These are phyloP conservation scores for Pugionium dolabratum DNA, from an alignment of 345 rosid species.

Conservation along the genomic window DNA sequence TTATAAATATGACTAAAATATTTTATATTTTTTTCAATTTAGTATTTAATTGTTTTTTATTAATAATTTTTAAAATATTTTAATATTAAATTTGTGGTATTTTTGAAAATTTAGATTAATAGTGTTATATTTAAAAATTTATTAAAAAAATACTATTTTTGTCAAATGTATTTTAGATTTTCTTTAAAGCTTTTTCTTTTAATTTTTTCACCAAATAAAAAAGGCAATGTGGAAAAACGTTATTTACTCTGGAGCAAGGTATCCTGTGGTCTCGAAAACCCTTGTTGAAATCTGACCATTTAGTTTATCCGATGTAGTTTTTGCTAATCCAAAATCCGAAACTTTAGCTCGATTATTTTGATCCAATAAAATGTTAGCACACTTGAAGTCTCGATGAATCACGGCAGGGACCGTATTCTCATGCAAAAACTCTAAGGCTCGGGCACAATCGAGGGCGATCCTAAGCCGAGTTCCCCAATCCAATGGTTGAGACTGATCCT, in stretches of 20 bases:
- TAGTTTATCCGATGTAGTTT: slow-evolving; percentile 68
- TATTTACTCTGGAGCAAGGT: slow-evolving; percentile 94
- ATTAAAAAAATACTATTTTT: no score
- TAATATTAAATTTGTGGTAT: no score
- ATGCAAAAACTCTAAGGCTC: slow-evolving; percentile 84
- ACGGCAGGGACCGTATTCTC: slow-evolving; percentile 62
- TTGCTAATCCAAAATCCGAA: slow-evolving; percentile 76
- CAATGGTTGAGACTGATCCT: slow-evolving; percentile 44
- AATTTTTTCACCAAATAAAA: no score
- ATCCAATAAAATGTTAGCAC: slow-evolving; percentile 69
- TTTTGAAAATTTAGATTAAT: no score
- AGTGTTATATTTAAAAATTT: no score
- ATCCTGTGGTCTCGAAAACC: slow-evolving; percentile 70
- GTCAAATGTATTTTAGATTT: no score
- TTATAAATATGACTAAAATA: no score
- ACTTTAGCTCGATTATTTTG: slow-evolving; percentile 67
- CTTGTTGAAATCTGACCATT: slow-evolving; percentile 77
- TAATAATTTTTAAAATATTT: no score
- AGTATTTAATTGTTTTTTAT: no score
- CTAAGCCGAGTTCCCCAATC: slow-evolving; percentile 76
- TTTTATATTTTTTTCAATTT: no score
- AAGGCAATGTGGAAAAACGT: no score
- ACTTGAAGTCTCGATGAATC: slow-evolving; percentile 85
- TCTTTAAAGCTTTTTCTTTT: no score
- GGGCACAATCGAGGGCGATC: slow-evolving; percentile 83